A percentile compares a stretch with the other conserved stretches of the same genome.
These are phyloP conservation scores for Hyphopichia homilentoma DNA, from an alignment of 805 yeast species.

Conservation along the genomic window DNA sequence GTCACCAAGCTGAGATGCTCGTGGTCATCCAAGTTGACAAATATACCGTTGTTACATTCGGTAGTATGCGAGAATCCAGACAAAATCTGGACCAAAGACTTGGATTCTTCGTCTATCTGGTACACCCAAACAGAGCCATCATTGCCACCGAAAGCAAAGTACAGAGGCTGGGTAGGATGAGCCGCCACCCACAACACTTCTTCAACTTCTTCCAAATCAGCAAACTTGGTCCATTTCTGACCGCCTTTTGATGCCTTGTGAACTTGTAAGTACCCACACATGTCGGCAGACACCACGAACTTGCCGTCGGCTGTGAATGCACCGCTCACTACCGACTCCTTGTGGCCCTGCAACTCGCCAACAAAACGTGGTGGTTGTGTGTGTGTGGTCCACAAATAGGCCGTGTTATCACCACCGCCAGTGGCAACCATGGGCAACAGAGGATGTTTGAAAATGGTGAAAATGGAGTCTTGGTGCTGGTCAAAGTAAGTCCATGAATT, in stretches of 20 bases:
- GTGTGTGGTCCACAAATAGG: conserved; percentile 90
- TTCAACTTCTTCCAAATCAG: conserved; percentile 79
- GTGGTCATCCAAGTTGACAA: conserved; percentile 60
- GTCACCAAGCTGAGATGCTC: conserved; percentile 66
- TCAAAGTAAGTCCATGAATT: conserved; percentile 90
- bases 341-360: conserved; percentile 72
- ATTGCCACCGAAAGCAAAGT: conserved; percentile 87
- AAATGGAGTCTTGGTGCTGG: conserved; percentile 82
- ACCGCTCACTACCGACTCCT: conserved; percentile 83
- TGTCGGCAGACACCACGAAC: conserved; percentile 84
- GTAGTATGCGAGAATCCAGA: conserved; percentile 76
- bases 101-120: conserved; percentile 51
- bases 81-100: conserved; percentile 63
- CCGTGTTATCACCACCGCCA: conserved; percentile 94
- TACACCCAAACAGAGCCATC: conserved; percentile 97
- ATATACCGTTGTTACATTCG: conserved; percentile 78
- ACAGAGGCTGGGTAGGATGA: conserved; percentile 70
- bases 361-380: conserved; percentile 79
- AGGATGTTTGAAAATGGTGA: conserved; percentile 80
- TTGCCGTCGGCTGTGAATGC: conserved; percentile 82
- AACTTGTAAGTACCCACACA: conserved; percentile 82
- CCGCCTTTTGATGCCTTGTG: conserved; percentile 73
- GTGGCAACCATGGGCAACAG: conserved; percentile 78
- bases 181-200: conserved; percentile 81
- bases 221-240: conserved; percentile 72